Conservation (phyloP, 148 eudicot genomes). For the Rhododendron griersonianum region DNA sequence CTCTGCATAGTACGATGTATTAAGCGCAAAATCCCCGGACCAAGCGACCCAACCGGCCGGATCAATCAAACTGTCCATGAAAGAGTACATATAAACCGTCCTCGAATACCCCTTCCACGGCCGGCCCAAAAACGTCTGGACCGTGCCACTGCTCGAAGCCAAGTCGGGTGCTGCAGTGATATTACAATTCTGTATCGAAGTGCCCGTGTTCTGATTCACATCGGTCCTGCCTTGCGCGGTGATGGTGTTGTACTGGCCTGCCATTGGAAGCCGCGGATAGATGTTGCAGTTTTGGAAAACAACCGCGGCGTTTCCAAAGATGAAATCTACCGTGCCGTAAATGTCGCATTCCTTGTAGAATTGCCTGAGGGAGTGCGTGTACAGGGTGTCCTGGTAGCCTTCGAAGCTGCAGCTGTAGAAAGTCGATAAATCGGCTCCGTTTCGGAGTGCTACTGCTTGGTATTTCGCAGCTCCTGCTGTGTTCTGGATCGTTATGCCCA, state of each 20-base stretch:
- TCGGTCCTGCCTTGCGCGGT: conserved; percentile 83
- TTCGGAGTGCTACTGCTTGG: conserved; percentile 85
- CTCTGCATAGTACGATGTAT: conserved; percentile 70
- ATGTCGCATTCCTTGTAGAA: conserved; percentile 41
- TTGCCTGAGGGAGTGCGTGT: conserved; percentile 51
- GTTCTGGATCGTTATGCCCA: conserved; percentile 76
- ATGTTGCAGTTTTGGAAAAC: conserved; percentile 75
- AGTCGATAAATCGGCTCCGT: conserved; percentile 74
- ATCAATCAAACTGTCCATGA: conserved; percentile 39
- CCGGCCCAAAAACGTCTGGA: conserved; percentile 63
- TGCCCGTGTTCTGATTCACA: conserved; percentile 64
- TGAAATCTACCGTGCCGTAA: conserved; percentile 81
- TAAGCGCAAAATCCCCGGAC: conserved; percentile 63
- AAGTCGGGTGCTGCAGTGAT: conserved; percentile 26
- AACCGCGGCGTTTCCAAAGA: conserved; percentile 81
- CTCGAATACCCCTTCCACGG: conserved; percentile 85
- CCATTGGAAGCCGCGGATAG: conserved; percentile 41
- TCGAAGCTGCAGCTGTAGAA: conserved; percentile 81
- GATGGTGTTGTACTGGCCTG: conserved; percentile 52
- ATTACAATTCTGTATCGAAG: conserved; percentile 45
- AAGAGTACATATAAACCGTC: conserved; percentile 63
- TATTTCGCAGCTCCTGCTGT: conserved; percentile 59
- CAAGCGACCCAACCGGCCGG: conserved; percentile 93
- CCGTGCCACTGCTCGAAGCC: conserved; percentile 37
- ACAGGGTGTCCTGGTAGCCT: conserved; percentile 86